Conservation (phyloP, 2,329 filamentous ascomycete species). For the Orbilia blumenaviensis region DNA sequence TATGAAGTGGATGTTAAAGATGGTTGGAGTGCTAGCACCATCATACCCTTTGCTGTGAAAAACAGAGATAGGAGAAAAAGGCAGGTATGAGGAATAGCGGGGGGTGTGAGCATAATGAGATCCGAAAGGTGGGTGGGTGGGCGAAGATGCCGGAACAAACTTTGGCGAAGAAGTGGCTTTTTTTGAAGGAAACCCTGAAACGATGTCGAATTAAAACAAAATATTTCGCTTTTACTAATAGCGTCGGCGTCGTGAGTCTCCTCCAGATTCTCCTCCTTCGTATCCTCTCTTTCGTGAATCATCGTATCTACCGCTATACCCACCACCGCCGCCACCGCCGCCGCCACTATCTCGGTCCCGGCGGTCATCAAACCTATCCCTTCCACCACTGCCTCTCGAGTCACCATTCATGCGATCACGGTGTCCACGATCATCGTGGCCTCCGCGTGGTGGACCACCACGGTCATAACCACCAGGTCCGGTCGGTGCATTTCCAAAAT, state of each 20-base stretch:
- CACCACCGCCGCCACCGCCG: slow-evolving; percentile 33
- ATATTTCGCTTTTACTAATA: slow-evolving; percentile 46
- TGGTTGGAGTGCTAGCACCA: slow-evolving; percentile 54
- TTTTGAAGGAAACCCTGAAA: not conserved
- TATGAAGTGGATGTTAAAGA: slow-evolving; percentile 50
- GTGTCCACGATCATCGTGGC: slow-evolving; percentile 49
- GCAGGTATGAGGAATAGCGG: slow-evolving; percentile 15
- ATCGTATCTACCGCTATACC: slow-evolving; percentile 48
- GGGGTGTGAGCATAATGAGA: not conserved
- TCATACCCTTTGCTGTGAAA: slow-evolving; percentile 49
- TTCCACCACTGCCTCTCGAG: slow-evolving; percentile 54
- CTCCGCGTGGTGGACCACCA: slow-evolving; percentile 32
- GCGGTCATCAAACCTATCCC: slow-evolving; percentile 51
- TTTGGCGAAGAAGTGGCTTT: not conserved
- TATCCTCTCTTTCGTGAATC: slow-evolving; percentile 53
- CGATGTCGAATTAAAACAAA: slow-evolving; percentile 22
- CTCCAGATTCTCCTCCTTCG: slow-evolving; percentile 52
- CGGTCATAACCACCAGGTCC: slow-evolving; percentile 59
- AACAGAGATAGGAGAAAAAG: slow-evolving; percentile 17
- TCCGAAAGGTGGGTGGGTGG: too few species aligned
- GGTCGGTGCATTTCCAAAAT: slow-evolving; percentile 64
- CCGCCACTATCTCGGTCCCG: slow-evolving; percentile 56
- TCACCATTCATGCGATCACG: slow-evolving; percentile 53
- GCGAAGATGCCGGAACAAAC: not conserved
- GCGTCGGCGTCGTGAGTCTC: slow-evolving; percentile 46